These are phyloP conservation scores for Musa troglodytarum DNA, from an alignment of 176 grass and related monocot species.

Conservation along the genomic window DNA sequence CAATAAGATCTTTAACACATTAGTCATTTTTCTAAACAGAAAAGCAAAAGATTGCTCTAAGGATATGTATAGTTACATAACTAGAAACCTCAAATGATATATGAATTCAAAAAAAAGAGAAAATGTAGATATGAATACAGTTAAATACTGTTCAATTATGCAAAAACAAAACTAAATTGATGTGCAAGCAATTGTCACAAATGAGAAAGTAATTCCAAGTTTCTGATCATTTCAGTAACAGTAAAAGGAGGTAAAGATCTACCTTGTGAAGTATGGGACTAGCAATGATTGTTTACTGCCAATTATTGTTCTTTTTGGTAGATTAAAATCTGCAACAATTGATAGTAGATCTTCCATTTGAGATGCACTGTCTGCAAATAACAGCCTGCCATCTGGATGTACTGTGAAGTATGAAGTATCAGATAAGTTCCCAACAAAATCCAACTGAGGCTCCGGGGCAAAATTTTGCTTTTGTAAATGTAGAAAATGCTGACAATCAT, in stretches of 20 bases:
- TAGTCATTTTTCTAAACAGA: no score
- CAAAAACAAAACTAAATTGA: not conserved
- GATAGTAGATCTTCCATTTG: constrained; percentile 57
- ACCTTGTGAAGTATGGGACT: constrained; percentile 86
- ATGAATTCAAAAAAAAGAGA: no score
- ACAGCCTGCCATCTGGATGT: constrained; percentile 31
- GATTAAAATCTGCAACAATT: constrained; percentile 39
- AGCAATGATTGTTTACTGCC: constrained; percentile 56
- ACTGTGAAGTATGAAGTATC: constrained; percentile 30
- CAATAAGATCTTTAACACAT: no score
- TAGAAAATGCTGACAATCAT: constrained; percentile 32
- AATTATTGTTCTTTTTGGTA: constrained; percentile 29
- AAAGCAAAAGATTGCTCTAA: no score
- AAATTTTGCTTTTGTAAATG: constrained; percentile 29
- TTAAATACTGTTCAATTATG: not conserved
- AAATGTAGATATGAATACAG: not conserved
- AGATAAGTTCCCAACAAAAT: constrained; percentile 27
- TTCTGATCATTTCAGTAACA: not conserved
- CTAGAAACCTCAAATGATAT: no score
- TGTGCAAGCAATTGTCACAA: not conserved
- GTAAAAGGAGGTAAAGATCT: not conserved
- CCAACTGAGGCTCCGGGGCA: constrained; percentile 37
- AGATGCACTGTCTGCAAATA: constrained; percentile 37
- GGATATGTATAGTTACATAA: no score
- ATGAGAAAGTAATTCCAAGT: not conserved